Conservation (phyloP, 1,284 basidiomycete genomes). For the Porogramme epimiltina region DNA sequence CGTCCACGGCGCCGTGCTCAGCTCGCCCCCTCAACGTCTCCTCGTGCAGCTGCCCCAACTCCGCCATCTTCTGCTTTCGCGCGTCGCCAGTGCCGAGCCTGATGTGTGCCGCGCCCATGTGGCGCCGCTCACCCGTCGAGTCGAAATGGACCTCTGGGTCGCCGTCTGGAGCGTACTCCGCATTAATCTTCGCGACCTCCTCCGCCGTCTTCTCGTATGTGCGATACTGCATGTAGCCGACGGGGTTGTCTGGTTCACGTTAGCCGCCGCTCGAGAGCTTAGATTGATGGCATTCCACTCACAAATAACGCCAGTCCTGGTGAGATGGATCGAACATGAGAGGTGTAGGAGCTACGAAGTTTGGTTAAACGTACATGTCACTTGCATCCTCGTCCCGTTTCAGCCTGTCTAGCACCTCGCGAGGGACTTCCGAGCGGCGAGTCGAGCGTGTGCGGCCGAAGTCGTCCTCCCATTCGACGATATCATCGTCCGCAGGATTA, state of each 20-base stretch:
- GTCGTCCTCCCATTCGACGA: conserved; percentile 86
- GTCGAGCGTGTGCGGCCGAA: conserved; percentile 29
- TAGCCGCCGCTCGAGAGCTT: too few relatives aligned
- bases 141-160: conserved; percentile 84
- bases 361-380: conserved; percentile 26
- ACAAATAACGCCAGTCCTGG: too few relatives aligned
- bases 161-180: conserved; percentile 72
- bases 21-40: conserved; percentile 74
- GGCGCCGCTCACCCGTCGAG: conserved; percentile 79
- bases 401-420: conserved; percentile 49
- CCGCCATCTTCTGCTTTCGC: conserved; percentile 78
- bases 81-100: conserved; percentile 84
- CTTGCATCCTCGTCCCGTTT: conserved; percentile 23
- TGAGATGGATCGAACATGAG: too few relatives aligned
- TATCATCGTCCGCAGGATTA: conserved; percentile 71
- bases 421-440: conserved; percentile 75
- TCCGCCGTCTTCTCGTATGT: conserved; percentile 85
- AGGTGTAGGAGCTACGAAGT: too few relatives aligned
- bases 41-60: conserved; percentile 61
- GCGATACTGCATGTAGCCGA: conserved; percentile 73
- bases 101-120: conserved; percentile 89
- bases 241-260: conserved; percentile 78
- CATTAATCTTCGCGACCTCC: conserved; percentile 74
- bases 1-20: conserved; percentile 59
- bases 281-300: too few relatives aligned